Conservation (phyloP, 1,284 basidiomycete species). For the Ustilago shanxiensis region DNA sequence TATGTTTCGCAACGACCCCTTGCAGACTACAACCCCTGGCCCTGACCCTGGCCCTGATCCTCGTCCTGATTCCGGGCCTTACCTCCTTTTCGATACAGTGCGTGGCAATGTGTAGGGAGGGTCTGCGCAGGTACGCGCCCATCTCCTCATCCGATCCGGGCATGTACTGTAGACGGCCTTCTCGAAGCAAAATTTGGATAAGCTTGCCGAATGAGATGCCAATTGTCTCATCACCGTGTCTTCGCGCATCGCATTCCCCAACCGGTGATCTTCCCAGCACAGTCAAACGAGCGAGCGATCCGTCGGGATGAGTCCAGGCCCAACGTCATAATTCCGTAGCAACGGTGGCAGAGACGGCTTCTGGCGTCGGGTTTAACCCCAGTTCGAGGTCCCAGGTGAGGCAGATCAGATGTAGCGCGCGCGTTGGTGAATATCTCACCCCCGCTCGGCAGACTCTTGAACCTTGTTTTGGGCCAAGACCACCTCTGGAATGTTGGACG, state of each 20-base stretch:
- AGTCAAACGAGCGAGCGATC: no score
- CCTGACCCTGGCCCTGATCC: constrained; percentile 1
- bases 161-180: neutral
- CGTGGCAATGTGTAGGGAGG: neutral
- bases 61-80: neutral
- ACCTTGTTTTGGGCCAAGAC: constrained; percentile 4
- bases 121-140: constrained; percentile 3
- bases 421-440: constrained; percentile 11
- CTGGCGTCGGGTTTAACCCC: neutral
- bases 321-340: neutral
- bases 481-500: constrained; percentile 12
- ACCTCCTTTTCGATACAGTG: neutral
- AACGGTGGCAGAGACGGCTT: neutral
- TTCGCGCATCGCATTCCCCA: no score
- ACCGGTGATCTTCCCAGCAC: no score
- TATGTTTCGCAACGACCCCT: neutral
- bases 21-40: neutral
- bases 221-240: no score
- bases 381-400: neutral
- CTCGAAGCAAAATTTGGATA: neutral
- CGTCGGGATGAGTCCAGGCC: no score
- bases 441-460: neutral
- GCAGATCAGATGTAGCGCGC: constrained; percentile 9
- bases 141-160: neutral
- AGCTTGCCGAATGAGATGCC: neutral